These are phyloP conservation scores for Grosmannia huntii DNA, from an alignment of 2,329 filamentous ascomycete genomes.

Conservation along the genomic window DNA sequence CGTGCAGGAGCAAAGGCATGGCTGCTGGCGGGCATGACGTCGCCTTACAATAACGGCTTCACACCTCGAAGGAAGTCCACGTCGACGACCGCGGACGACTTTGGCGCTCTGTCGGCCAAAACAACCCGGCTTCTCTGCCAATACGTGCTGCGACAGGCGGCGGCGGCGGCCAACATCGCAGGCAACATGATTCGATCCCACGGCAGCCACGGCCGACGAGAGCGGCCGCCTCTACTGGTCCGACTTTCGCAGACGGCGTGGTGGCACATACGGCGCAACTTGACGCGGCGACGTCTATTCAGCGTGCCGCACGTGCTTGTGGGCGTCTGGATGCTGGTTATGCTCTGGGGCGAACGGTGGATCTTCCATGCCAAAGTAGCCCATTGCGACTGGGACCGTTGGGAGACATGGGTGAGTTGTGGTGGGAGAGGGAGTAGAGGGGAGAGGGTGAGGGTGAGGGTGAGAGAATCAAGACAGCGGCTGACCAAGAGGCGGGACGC, in stretches of 20 bases:
- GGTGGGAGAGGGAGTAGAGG: too few species aligned
- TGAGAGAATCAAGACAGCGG: too few species aligned
- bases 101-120: background rate
- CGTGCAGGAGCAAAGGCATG: conserved; percentile 12
- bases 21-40: conserved; percentile 22
- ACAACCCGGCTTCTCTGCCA: background rate
- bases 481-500: background rate
- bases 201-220: conserved; percentile 11
- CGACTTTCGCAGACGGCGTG: conserved; percentile 8
- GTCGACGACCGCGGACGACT: conserved; percentile 6
- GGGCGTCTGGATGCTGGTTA: conserved; percentile 58
- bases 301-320: conserved; percentile 57
- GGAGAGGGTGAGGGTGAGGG: background rate
- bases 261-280: conserved; percentile 28
- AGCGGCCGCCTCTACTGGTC: conserved; percentile 21
- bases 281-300: conserved; percentile 37
- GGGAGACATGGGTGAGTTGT: conserved; percentile 77
- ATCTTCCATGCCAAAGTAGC: conserved; percentile 59
- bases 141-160: background rate
- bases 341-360: conserved; percentile 79
- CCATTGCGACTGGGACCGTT: conserved; percentile 68
- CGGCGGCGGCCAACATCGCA: background rate
- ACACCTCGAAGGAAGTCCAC: conserved; percentile 13
- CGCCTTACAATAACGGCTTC: conserved; percentile 24
- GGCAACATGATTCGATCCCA: background rate